A percentile compares a stretch with the other conserved stretches of the same genome.
Conservation (phyloP, 306 rosid species). For the Castanea mollissima region DNA sequence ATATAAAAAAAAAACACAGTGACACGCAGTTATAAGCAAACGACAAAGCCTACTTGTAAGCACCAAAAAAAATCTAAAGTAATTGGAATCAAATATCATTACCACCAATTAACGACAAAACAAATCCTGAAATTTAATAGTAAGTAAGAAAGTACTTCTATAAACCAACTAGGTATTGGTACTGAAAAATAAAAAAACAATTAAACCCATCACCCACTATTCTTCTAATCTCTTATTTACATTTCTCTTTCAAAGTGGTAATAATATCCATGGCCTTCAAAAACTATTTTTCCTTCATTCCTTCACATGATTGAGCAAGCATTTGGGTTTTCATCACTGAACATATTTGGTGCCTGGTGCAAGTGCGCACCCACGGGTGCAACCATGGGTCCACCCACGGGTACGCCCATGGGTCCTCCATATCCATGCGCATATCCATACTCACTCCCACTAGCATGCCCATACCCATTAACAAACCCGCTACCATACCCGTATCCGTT, state of each 20-base stretch:
- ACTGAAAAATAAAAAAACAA: not conserved
- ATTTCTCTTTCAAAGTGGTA: not conserved
- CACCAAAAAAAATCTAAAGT: not conserved
- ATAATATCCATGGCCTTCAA: no score
- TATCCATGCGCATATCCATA: constrained; percentile 37
- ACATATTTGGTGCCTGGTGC: constrained; percentile 51
- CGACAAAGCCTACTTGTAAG: not conserved
- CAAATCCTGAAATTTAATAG: constrained; percentile 12
- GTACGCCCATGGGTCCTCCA: not conserved
- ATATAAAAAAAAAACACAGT: not conserved
- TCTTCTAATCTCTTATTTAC: constrained; percentile 40
- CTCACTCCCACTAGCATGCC: constrained; percentile 31
- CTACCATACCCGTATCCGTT: constrained; percentile 24
- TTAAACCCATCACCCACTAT: not conserved
- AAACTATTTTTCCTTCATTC: no score
- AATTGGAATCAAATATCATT: not conserved
- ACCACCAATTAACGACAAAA: not conserved
- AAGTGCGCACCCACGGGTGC: no score
- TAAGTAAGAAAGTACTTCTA: not conserved
- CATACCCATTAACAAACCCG: constrained; percentile 24
- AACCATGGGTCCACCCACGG: no score
- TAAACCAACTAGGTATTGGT: not conserved
- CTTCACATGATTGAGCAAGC: constrained; percentile 71
- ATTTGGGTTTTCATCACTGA: constrained; percentile 87
- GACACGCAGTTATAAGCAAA: not conserved